Evolutionary conservation across 73 alveolate species (phyloP).

Genomic region (Diophrys appendiculata): DNA sequence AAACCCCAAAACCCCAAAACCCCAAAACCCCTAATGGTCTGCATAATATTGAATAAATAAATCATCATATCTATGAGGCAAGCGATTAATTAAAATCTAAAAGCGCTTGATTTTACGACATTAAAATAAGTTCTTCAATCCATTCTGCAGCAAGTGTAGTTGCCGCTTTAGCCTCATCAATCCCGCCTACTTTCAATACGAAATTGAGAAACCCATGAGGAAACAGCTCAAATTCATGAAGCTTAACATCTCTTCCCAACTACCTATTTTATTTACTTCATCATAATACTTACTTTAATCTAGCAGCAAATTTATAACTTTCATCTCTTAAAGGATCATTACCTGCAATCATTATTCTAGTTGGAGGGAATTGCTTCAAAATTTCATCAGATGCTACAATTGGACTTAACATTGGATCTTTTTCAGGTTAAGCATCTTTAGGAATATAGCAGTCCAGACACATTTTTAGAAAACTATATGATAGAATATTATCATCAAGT

Average conservation of each 20-base stretch:
- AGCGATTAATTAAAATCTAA: too few species aligned
- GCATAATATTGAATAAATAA: too few species aligned
- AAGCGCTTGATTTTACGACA: too few species aligned
- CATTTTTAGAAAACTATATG: conserved; percentile 83
- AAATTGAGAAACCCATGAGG: conserved; percentile 59
- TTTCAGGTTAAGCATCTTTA: conserved; percentile 43
- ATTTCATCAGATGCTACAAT: conserved; percentile 42
- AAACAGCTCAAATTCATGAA: conserved; percentile 32
- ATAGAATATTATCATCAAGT: conserved; percentile 58
- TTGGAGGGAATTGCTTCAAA: conserved; percentile 47
- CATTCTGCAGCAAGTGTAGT: too few species aligned
- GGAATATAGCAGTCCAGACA: conserved; percentile 73
- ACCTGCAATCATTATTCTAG: conserved; percentile 50
- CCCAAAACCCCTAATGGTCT: too few species aligned
- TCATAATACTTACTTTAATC: conserved; percentile 8
- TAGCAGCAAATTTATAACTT: conserved; percentile 19
- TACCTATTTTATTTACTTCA: too few species aligned
- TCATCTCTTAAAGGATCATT: conserved; percentile 70
- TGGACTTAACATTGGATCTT: conserved; percentile 68
- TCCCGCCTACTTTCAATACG: conserved; percentile 10
- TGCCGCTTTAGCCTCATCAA: too few species aligned
- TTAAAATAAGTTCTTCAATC: too few species aligned
- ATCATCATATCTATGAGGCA: too few species aligned
- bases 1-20: too few species aligned
- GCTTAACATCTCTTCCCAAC: conserved; percentile 33